A percentile compares a stretch with the other conserved stretches of the same genome.
Evolutionary conservation across 2,329 filamentous ascomycete species (phyloP).

Genomic region (Cordyceps fumosorosea): DNA sequence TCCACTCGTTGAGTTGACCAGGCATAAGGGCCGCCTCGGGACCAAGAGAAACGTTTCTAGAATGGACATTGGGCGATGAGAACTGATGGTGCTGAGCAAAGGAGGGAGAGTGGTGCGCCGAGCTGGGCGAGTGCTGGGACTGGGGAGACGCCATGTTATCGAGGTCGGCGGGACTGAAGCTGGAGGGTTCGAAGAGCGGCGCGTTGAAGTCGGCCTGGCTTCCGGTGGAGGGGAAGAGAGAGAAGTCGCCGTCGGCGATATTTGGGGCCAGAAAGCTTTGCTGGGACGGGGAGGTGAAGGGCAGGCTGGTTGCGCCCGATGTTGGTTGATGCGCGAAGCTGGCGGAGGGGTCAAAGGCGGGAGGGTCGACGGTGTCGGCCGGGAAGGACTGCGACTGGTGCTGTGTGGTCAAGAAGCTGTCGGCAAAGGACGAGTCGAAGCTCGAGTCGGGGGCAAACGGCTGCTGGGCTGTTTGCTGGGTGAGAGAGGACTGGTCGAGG

Average conservation of each 20-base stretch:
- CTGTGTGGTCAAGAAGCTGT: slow-evolving; percentile 35
- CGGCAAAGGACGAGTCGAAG: slow-evolving; percentile 43
- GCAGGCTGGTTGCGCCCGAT: slow-evolving; percentile 22
- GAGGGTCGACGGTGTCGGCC: slow-evolving; percentile 17
- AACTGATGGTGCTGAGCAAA: slow-evolving; percentile 49
- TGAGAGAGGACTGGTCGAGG: slow-evolving; percentile 51
- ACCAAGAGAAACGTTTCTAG: slow-evolving; percentile 49
- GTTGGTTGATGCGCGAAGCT: slow-evolving; percentile 39
- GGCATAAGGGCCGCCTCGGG: slow-evolving; percentile 51
- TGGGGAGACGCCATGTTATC: slow-evolving; percentile 50
- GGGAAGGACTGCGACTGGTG: slow-evolving; percentile 27
- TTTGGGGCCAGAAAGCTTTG: slow-evolving; percentile 42
- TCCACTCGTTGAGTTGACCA: slow-evolving; percentile 48
- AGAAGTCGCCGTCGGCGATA: slow-evolving; percentile 53
- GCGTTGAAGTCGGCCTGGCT: slow-evolving; percentile 51
- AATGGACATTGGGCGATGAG: slow-evolving; percentile 44
- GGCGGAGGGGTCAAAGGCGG: slow-evolving; percentile 35
- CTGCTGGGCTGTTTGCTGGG: slow-evolving; percentile 35
- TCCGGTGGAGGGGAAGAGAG: slow-evolving; percentile 52
- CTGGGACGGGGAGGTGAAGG: slow-evolving; percentile 37
- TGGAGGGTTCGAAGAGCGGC: slow-evolving; percentile 49
- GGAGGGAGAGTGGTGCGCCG: slow-evolving; percentile 50
- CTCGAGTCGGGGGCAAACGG: slow-evolving; percentile 39
- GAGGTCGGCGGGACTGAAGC: slow-evolving; percentile 40
- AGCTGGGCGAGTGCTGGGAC: slow-evolving; percentile 47